phyloP scores from a whole-genome alignment of 306 rosid genomes.

The Quillaja saponaria region DNA sequence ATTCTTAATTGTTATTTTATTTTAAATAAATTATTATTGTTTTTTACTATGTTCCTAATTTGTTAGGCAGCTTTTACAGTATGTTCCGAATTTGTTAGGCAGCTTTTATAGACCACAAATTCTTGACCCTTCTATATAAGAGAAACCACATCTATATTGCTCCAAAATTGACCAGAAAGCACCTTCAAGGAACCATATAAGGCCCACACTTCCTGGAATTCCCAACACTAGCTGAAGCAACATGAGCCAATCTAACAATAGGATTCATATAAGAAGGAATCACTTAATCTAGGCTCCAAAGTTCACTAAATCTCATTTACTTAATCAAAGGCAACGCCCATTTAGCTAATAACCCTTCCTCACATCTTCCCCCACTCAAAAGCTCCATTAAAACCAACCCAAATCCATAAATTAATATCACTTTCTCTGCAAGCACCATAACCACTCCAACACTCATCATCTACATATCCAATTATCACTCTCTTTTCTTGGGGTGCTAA shows the following conservation, averaged over 20 bases:
- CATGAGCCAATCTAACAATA: slow-evolving; percentile 73
- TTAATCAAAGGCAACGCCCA: slow-evolving; percentile 89
- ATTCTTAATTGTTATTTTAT: no score
- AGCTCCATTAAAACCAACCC: slow-evolving; percentile 81
- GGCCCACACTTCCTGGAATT: slow-evolving; percentile 82
- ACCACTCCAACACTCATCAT: slow-evolving; percentile 62
- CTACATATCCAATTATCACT: slow-evolving; percentile 60
- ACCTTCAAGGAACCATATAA: slow-evolving; percentile 60
- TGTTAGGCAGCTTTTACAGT: no score
- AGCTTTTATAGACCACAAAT: slow-evolving; percentile 9
- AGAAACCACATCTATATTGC: slow-evolving; percentile 43
- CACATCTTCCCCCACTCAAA: slow-evolving; percentile 74
- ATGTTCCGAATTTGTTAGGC: no score
- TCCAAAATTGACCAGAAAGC: slow-evolving; percentile 73
- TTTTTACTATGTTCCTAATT: no score
- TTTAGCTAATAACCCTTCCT: slow-evolving; percentile 58
- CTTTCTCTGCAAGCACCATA: slow-evolving; percentile 62
- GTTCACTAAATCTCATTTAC: slow-evolving; percentile 49
- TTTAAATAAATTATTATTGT: no score
- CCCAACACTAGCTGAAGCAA: slow-evolving; percentile 78
- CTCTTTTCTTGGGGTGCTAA: slow-evolving; percentile 54
- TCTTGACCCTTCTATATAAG: background rate
- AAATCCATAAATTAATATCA: slow-evolving; percentile 81
- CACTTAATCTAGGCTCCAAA: slow-evolving; percentile 64
- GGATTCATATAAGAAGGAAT: slow-evolving; percentile 49